These are phyloP conservation scores for Brassica rapa DNA, from an alignment of 345 rosid species.

Conservation along the genomic window DNA sequence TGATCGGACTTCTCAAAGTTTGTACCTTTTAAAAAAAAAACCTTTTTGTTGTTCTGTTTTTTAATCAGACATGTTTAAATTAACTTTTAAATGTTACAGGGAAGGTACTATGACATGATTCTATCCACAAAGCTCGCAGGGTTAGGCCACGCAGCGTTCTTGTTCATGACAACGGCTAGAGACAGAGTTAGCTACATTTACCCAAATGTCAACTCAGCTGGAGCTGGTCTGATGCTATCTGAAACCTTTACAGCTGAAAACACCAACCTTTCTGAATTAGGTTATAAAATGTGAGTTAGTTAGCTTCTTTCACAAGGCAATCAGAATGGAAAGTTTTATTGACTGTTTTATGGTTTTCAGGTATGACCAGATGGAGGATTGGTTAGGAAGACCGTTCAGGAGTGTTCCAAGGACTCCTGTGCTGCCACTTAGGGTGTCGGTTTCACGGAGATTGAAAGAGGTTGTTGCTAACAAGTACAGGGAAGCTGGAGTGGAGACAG, in stretches of 20 bases:
- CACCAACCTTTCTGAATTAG: slow-evolving; percentile 71
- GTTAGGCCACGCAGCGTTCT: slow-evolving; percentile 83
- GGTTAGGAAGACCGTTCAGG: slow-evolving; percentile 82
- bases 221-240: slow-evolving; percentile 82
- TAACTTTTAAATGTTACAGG: slow-evolving; percentile 44
- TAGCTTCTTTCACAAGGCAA: background rate
- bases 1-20: slow-evolving; percentile 85
- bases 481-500: slow-evolving; percentile 71
- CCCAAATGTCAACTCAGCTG: slow-evolving; percentile 94
- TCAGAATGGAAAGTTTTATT: background rate
- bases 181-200: slow-evolving; percentile 84
- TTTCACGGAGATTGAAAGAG: slow-evolving; percentile 81
- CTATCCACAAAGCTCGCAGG: slow-evolving; percentile 93
- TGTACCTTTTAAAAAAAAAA: background rate
- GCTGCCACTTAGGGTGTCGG: slow-evolving; percentile 66
- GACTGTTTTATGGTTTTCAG: slow-evolving; percentile 43
- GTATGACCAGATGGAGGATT: slow-evolving; percentile 83
- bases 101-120: slow-evolving; percentile 91
- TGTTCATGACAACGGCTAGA: slow-evolving; percentile 85
- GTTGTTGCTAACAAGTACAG: slow-evolving; percentile 67
- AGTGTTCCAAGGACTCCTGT: slow-evolving; percentile 73
- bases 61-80: background rate
- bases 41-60: background rate
- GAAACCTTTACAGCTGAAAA: slow-evolving; percentile 69
- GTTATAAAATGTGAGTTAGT: slow-evolving; percentile 70